Conservation (phyloP, 2,329 filamentous ascomycete genomes). For the Amesomyces nigricolor region DNA sequence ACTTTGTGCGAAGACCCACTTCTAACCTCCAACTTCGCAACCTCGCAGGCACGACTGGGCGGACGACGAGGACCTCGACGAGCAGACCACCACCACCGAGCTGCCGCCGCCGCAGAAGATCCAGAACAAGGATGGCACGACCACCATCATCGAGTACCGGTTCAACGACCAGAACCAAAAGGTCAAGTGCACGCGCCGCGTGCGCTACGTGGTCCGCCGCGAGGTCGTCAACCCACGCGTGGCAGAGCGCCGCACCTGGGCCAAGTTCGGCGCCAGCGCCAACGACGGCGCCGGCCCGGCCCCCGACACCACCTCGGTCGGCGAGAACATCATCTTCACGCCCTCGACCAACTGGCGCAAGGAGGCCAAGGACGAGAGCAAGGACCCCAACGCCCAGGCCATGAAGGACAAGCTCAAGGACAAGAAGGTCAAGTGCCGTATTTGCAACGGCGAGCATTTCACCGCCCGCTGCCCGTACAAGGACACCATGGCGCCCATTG, state of each 20-base stretch:
- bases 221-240: slow-evolving; percentile 95
- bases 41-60: slow-evolving; percentile 70
- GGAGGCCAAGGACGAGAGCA: slow-evolving; percentile 72
- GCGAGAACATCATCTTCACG: slow-evolving; percentile 97
- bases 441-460: slow-evolving; percentile 98
- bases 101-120: slow-evolving; percentile 85
- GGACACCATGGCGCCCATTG: slow-evolving; percentile 93
- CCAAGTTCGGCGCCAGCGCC: slow-evolving; percentile 86
- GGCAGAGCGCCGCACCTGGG: slow-evolving; percentile 86
- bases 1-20: not conserved
- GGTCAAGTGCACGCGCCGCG: slow-evolving; percentile 93
- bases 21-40: not conserved
- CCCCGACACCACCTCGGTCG: slow-evolving; percentile 83
- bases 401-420: slow-evolving; percentile 86
- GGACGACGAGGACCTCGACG: slow-evolving; percentile 87
- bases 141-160: slow-evolving; percentile 85
- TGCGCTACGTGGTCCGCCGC: slow-evolving; percentile 85
- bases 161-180: slow-evolving; percentile 92
- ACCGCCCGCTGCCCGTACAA: slow-evolving; percentile 99
- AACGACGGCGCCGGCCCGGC: slow-evolving; percentile 79
- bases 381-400: slow-evolving; percentile 65
- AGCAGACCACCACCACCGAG: slow-evolving; percentile 47
- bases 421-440: slow-evolving; percentile 99
- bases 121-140: slow-evolving; percentile 96
- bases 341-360: slow-evolving; percentile 92